Evolutionary conservation across 768 basidiomycete species (phyloP), one percentile per base, ranked within the genome.

Genomic region (Peribolospora kevripleyi): DNA sequence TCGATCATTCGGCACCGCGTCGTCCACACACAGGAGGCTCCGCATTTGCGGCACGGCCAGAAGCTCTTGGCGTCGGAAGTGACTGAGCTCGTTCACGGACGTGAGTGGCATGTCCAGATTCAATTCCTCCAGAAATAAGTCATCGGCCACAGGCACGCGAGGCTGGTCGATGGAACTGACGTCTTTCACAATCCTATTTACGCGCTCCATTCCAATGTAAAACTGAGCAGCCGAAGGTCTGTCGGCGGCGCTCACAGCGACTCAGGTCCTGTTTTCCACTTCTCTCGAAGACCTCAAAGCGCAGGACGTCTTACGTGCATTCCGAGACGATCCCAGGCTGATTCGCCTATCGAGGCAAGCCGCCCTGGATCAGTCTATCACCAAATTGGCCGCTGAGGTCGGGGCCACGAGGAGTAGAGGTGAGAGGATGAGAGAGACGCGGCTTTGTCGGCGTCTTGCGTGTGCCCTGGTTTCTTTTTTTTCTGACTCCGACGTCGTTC

Each of bases 81-180:
- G 1, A 78, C 78, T 0, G 68, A 74, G 43, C 70, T 80, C 50
- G 70, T 79, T 4, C 78, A 79, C 60, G 76, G 76, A 38, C 57
- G 78, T 77, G 50, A 62, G 73, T 65, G 13, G 25, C 25, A 25
- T 25, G 25, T 25, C 25, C 25, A 25, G 25, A 25, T 25, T 25
- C 25, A 25, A 25, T 25, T 25, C 25, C 25, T 25, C 25, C 25
- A 25, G 25, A 25, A 25, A 25, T 25, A 25, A 25, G 25, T 25
- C 25, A 25, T 25, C 25, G 25, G 25, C 25, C 25, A 25, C 25
- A 25, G 25, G 25, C 25, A 25, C 25, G 25, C 25, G 25, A 25
- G 25, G 25, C 25, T 25, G 25, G 25, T 25, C 25, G 25, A 25
- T 25, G 25, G 25, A 25, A 42, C 40, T 57, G 55, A 53, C 46